Percentiles rank a stretch among this genome's conserved stretches.
Evolutionary conservation across 1,284 basidiomycete genomes (phyloP).

Genomic region (Sphagnurus paluster): DNA sequence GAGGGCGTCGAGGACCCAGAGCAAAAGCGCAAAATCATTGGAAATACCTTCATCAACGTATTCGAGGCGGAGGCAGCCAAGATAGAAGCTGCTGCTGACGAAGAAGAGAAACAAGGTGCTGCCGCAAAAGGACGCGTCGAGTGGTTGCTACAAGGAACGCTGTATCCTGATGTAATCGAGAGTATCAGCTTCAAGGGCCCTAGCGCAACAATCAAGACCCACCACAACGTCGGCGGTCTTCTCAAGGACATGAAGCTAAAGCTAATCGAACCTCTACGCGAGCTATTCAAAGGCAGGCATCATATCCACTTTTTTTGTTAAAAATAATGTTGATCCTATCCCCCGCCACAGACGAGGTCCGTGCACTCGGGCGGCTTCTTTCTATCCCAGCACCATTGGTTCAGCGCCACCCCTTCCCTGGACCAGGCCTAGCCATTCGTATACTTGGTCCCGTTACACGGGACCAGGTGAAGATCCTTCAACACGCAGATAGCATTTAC

Average conservation of each 20-base stretch:
- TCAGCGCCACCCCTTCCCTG: constrained; percentile 98
- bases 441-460: constrained; percentile 95
- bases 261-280: constrained; percentile 95
- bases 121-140: constrained; percentile 90
- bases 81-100: constrained; percentile 85
- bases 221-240: constrained; percentile 98
- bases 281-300: constrained; percentile 92
- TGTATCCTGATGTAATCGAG: constrained; percentile 99
- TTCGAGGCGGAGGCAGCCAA: constrained; percentile 94
- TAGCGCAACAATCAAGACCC: constrained; percentile 98
- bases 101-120: constrained; percentile 65
- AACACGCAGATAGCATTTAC: constrained; percentile 95
- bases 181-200: constrained; percentile 99
- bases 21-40: constrained; percentile 97
- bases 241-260: constrained; percentile 99
- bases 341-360: constrained; percentile 81
- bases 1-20: constrained; percentile 95
- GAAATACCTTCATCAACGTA: constrained; percentile 98
- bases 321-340: constrained; percentile 5
- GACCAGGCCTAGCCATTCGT: constrained; percentile 97
- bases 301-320: not conserved
- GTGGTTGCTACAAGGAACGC: constrained; percentile 97
- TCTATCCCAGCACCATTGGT: constrained; percentile 93
- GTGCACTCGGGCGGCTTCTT: constrained; percentile 88
- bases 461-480: constrained; percentile 92